Conservation (phyloP, 495 filamentous ascomycete species). For the Podospora pseudocomata region DNA sequence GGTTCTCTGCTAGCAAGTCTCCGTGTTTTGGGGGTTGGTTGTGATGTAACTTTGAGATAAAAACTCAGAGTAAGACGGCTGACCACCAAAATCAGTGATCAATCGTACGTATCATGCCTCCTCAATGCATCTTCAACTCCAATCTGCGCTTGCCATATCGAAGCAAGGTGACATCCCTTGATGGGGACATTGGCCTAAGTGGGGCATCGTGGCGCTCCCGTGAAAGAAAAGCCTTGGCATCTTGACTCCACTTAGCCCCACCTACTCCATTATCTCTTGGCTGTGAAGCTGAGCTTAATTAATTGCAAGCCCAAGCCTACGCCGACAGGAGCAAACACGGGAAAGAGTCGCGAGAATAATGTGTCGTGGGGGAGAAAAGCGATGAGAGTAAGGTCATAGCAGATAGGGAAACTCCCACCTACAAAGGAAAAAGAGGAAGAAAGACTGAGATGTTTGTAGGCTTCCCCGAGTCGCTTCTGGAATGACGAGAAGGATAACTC, state of each 20-base stretch:
- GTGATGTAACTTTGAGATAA: background rate
- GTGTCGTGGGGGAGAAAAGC: too few species aligned
- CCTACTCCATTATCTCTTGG: background rate
- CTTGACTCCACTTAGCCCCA: background rate
- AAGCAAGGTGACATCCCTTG: background rate
- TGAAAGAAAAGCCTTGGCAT: background rate
- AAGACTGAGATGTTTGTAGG: background rate
- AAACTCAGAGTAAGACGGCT: background rate
- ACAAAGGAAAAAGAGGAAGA: background rate
- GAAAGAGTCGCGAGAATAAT: background rate
- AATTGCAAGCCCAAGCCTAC: too few species aligned
- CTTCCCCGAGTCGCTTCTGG: background rate
- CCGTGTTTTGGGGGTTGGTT: background rate
- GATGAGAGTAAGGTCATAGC: background rate
- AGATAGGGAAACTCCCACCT: too few species aligned
- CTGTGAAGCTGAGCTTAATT: background rate
- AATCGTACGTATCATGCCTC: background rate
- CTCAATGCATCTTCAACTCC: background rate
- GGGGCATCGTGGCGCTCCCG: background rate
- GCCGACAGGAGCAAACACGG: background rate
- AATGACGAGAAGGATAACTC: background rate
- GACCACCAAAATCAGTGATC: background rate
- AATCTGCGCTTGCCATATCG: background rate
- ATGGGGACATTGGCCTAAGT: background rate
- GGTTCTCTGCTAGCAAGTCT: background rate